Percentiles rank a stretch among this genome's conserved stretches.
These are phyloP conservation scores for Psilocybe tampanensis DNA, from an alignment of 768 basidiomycete genomes.

Conservation along the genomic window DNA sequence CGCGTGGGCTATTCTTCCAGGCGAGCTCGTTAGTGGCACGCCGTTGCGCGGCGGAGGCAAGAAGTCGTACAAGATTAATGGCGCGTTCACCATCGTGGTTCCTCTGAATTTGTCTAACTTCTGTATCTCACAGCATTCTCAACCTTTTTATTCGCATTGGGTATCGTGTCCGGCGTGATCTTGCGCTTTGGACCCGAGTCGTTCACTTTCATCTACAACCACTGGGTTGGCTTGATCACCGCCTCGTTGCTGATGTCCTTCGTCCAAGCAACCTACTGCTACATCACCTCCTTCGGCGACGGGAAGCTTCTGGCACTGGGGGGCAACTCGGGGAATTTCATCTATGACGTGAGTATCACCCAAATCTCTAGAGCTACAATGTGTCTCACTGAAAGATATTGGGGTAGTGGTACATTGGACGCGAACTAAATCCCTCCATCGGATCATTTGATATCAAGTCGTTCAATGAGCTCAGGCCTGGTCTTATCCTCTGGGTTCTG, in stretches of 20 bases:
- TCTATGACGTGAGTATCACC: slow-evolving; percentile 82
- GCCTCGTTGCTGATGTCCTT: slow-evolving; percentile 80
- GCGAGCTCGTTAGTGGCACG: slow-evolving; percentile 70
- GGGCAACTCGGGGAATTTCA: slow-evolving; percentile 85
- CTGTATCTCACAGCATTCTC: slow-evolving; percentile 66
- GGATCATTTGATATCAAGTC: slow-evolving; percentile 69
- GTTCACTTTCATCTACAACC: slow-evolving; percentile 90
- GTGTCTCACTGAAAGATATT: neutral
- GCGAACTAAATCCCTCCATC: slow-evolving; percentile 88
- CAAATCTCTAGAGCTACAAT: neutral
- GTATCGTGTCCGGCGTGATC: slow-evolving; percentile 69
- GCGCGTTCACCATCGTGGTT: slow-evolving; percentile 43
- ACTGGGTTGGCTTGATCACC: slow-evolving; percentile 88
- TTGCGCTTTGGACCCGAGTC: slow-evolving; percentile 73
- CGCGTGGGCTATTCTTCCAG: slow-evolving; percentile 80
- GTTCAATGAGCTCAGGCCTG: slow-evolving; percentile 86
- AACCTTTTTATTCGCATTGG: slow-evolving; percentile 82
- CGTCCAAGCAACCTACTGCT: slow-evolving; percentile 72
- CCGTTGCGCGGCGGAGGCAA: slow-evolving; percentile 73
- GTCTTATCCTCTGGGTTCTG: slow-evolving; percentile 90
- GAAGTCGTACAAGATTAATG: slow-evolving; percentile 93
- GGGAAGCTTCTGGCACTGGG: slow-evolving; percentile 84
- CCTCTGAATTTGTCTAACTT: neutral
- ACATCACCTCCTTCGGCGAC: slow-evolving; percentile 66
- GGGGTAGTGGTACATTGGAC: slow-evolving; percentile 87